Base-by-base conservation (phyloP, 2,329 filamentous ascomycete genomes). In the Calonectria pseudoturangicola region DNA sequence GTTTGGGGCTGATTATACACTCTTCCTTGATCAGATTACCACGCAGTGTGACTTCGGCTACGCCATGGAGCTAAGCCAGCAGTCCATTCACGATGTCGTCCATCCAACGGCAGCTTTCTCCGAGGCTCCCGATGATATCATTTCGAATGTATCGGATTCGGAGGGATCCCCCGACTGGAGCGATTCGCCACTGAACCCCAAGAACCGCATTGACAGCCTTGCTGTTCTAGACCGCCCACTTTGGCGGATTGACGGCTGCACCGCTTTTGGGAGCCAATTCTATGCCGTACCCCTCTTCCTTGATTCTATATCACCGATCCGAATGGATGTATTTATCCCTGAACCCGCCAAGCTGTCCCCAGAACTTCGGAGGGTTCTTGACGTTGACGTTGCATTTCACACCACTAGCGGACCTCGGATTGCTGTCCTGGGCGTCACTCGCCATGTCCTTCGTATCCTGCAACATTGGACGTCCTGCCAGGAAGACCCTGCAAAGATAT, bases 221-320 rank as follows among this genome's bases (percentile, higher is more conserved):
- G 86, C 85, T 3, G 81, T 84, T 9, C 85, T 86, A 2, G 63
- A 76, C 16, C 76, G 82, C 0, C 86, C 89, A 2, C 80, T 89
- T 9, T 92, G 90, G 90, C 86, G 88, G 41, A 87, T 92, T 60
- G 90, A 92, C 75, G 90, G 90, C 62, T 89, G 87, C 76, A 88
- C 88, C 27, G 88, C 86, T 21, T 85, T 89, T 68, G 90, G 90
- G 5, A 91, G 88, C 13, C 90, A 91, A 79, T 90, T 88, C 77
- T 92, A 89, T 78, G 87, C 86, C 33, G 79, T 90, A 4, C 90
- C 91, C 18, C 82, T 89, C 27, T 91, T 91, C 77, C 76, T 89
- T 36, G 75, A 78, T 6, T 77, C 82, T 18, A 79, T 86, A 25
- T 82, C 87, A 4, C 90, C 90, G 1, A 85, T 90, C 76, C 87